These are phyloP conservation scores for Lathyrus tuberosus DNA, from an alignment of 306 rosid genomes.

Conservation along the genomic window DNA sequence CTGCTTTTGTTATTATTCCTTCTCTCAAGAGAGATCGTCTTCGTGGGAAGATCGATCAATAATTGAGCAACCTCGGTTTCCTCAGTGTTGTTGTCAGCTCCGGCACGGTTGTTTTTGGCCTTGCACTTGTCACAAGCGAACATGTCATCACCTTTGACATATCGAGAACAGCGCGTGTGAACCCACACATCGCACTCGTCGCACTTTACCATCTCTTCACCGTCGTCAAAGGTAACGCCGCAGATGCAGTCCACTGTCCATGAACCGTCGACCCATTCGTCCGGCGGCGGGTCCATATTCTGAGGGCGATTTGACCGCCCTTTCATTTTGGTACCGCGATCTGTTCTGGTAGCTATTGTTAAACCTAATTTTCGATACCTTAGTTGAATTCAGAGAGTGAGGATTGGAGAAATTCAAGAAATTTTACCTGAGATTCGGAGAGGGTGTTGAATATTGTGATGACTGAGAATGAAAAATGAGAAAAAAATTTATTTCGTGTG, in stretches of 20 bases:
- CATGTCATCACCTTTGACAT: conserved; percentile 89
- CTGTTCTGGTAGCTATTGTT: conserved; percentile 12
- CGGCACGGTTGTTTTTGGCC: conserved; percentile 47
- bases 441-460: background rate
- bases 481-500: background rate
- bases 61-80: conserved; percentile 94
- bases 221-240: conserved; percentile 95
- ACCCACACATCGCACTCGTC: conserved; percentile 99
- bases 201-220: conserved; percentile 99
- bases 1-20: background rate
- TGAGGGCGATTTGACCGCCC: conserved; percentile 93
- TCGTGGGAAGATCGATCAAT: conserved; percentile 85
- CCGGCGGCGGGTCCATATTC: conserved; percentile 87
- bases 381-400: background rate
- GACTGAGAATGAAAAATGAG: background rate
- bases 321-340: conserved; percentile 51
- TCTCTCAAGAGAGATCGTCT: conserved; percentile 69
- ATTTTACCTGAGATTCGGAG: background rate
- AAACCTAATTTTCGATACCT: conserved; percentile 13
- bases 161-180: conserved; percentile 92
- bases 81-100: conserved; percentile 46
- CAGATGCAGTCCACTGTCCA: conserved; percentile 99
- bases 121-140: conserved; percentile 94
- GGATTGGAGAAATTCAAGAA: background rate
- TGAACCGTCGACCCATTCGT: conserved; percentile 89